Evolutionary conservation across 2,329 filamentous ascomycete genomes (phyloP).

Genomic region (Colletotrichum phormii): DNA sequence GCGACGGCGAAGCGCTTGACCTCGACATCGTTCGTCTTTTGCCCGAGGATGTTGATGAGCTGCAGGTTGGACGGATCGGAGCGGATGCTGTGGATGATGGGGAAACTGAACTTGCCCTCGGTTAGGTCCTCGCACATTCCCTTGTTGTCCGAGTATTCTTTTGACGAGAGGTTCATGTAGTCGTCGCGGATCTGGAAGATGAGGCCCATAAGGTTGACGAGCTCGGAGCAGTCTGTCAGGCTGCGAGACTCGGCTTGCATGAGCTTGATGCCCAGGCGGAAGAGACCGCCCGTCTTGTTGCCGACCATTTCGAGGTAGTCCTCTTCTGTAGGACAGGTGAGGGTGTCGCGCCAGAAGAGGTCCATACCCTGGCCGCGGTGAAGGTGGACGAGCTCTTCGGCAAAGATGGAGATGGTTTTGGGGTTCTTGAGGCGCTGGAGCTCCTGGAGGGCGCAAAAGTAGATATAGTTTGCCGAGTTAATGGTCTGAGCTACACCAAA

Average conservation of each 20-base stretch:
- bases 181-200: conserved; percentile 95
- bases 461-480: conserved; percentile 91
- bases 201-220: conserved; percentile 87
- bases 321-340: conserved; percentile 86
- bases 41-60: conserved; percentile 91
- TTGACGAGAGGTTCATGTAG: conserved; percentile 85
- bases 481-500: conserved; percentile 91
- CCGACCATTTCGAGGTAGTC: conserved; percentile 96
- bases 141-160: conserved; percentile 88
- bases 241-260: conserved; percentile 80
- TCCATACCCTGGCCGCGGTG: conserved; percentile 93
- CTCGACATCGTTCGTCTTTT: conserved; percentile 86
- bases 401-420: conserved; percentile 76
- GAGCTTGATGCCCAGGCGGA: conserved; percentile 85
- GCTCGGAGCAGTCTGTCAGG: conserved; percentile 78
- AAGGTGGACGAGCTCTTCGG: conserved; percentile 85
- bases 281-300: conserved; percentile 91
- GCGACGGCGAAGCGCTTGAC: conserved; percentile 91
- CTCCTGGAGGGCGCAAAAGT: conserved; percentile 83
- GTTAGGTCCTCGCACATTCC: conserved; percentile 95
- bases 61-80: conserved; percentile 79
- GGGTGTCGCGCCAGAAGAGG: conserved; percentile 87
- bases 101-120: conserved; percentile 97
- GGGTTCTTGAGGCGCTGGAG: conserved; percentile 78
- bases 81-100: conserved; percentile 93